A percentile compares a stretch with the other conserved stretches of the same genome.
Evolutionary conservation across 495 filamentous ascomycete genomes (phyloP).

Genomic region (Daldinia vernicosa): DNA sequence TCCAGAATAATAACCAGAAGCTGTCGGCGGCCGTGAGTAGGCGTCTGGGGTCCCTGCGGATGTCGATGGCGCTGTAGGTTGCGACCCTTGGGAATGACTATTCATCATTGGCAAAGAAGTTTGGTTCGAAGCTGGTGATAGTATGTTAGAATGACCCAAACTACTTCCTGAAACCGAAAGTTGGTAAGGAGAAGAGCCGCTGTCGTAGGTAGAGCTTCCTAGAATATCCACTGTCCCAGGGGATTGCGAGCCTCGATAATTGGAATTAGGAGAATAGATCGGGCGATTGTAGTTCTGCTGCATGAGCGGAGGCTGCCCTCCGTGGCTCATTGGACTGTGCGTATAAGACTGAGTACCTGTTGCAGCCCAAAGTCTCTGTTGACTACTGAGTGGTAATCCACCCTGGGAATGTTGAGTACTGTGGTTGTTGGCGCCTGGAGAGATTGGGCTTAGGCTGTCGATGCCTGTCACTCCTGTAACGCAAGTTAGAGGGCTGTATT

Average conservation of each 20-base stretch:
- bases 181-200: constrained; percentile 45
- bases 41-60: constrained; percentile 66
- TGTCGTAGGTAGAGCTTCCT: constrained; percentile 43
- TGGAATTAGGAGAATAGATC: constrained; percentile 62
- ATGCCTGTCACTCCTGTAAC: constrained; percentile 56
- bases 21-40: constrained; percentile 60
- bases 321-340: constrained; percentile 58
- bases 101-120: constrained; percentile 43
- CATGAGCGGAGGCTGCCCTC: constrained; percentile 37
- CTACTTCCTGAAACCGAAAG: constrained; percentile 47
- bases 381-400: constrained; percentile 56
- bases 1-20: background rate
- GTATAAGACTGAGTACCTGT: constrained; percentile 62
- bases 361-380: constrained; percentile 60
- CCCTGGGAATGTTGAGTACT: constrained; percentile 61
- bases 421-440: constrained; percentile 65
- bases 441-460: constrained; percentile 68
- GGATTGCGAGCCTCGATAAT: constrained; percentile 50
- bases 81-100: constrained; percentile 53
- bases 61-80: constrained; percentile 67
- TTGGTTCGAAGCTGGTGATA: constrained; percentile 35
- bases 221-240: constrained; percentile 45
- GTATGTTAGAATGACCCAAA: constrained; percentile 42
- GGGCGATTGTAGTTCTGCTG: constrained; percentile 52
- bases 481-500: constrained; percentile 56